These are phyloP conservation scores for Hypomyces rosellus DNA, from an alignment of 2,329 filamentous ascomycete genomes.

Conservation along the genomic window DNA sequence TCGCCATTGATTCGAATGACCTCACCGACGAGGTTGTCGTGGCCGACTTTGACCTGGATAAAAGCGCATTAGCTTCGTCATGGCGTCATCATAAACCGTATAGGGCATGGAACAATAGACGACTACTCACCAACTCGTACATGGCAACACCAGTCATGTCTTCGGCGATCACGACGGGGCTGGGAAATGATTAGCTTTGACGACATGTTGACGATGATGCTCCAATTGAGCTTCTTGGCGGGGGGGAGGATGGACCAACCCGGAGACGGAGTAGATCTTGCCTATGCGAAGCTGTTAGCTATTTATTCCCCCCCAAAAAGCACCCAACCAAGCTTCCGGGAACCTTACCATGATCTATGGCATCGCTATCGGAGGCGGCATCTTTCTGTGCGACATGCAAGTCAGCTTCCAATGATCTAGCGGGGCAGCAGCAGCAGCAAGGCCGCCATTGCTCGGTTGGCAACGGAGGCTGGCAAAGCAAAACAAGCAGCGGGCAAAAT, in stretches of 20 bases:
- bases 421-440: slow-evolving; percentile 19
- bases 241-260: slow-evolving; percentile 40
- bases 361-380: slow-evolving; percentile 32
- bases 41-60: slow-evolving; percentile 75
- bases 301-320: neutral
- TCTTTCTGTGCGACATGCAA: slow-evolving; percentile 23
- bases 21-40: slow-evolving; percentile 88
- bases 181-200: slow-evolving; percentile 26
- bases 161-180: slow-evolving; percentile 93
- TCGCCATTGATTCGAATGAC: slow-evolving; percentile 97
- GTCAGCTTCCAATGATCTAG: slow-evolving; percentile 18
- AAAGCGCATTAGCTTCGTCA: slow-evolving; percentile 6
- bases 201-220: neutral
- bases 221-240: neutral
- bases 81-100: neutral
- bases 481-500: neutral
- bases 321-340: neutral
- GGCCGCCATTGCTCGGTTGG: slow-evolving; percentile 13
- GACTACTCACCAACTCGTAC: slow-evolving; percentile 84
- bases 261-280: slow-evolving; percentile 58
- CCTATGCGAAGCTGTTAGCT: slow-evolving; percentile 32
- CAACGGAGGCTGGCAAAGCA: slow-evolving; percentile 7
- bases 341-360: slow-evolving; percentile 33
- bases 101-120: neutral
- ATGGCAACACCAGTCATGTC: slow-evolving; percentile 99